These are phyloP conservation scores for Penicillium paxilli DNA, from an alignment of 495 filamentous ascomycete genomes.

Conservation along the genomic window DNA sequence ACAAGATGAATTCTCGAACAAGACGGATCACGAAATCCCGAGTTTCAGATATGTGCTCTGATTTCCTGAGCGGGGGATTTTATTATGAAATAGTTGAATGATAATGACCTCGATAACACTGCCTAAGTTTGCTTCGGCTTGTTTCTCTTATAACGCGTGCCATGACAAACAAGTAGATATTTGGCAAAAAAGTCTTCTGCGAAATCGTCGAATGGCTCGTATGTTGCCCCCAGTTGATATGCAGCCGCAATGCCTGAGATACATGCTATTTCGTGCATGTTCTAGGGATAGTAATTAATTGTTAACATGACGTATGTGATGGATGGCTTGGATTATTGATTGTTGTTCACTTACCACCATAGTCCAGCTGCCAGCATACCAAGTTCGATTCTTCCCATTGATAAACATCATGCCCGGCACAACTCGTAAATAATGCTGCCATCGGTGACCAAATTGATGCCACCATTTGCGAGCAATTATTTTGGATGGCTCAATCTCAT, in stretches of 20 bases:
- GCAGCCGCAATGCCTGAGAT: conserved; percentile 80
- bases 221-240: conserved; percentile 73
- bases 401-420: conserved; percentile 80
- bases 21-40: conserved; percentile 32
- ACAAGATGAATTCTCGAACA: conserved; percentile 30
- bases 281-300: conserved; percentile 42
- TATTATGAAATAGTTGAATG: neutral
- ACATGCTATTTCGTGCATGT: conserved; percentile 80
- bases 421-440: conserved; percentile 77
- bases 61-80: neutral
- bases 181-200: conserved; percentile 58
- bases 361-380: conserved; percentile 76
- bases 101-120: neutral
- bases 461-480: conserved; percentile 78
- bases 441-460: conserved; percentile 82
- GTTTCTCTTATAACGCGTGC: conserved; percentile 40
- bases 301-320: neutral
- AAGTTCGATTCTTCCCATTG: conserved; percentile 67
- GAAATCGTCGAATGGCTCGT: conserved; percentile 64
- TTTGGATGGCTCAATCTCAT: conserved; percentile 66
- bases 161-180: conserved; percentile 55
- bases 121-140: conserved; percentile 14
- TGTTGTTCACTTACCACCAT: conserved; percentile 56
- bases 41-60: conserved; percentile 35
- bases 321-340: neutral